These are phyloP conservation scores for Artemisia tridentata DNA, from an alignment of 129 eudicot genomes.

Conservation along the genomic window DNA sequence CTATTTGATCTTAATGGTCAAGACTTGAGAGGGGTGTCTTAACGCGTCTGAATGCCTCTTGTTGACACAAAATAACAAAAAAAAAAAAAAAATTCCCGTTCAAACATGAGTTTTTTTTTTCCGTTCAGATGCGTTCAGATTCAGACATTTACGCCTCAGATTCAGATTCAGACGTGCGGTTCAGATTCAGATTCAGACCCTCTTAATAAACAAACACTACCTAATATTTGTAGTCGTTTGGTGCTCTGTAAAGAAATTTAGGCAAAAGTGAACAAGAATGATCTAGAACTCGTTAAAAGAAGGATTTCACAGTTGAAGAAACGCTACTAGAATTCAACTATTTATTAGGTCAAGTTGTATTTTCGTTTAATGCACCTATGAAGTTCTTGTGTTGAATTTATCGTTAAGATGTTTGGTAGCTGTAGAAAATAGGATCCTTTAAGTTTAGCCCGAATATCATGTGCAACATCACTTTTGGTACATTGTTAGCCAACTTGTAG, in stretches of 20 bases:
- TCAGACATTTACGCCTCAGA: too few species aligned
- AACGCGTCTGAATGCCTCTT: too few species aligned
- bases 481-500: constrained; percentile 16
- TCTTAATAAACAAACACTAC: too few species aligned
- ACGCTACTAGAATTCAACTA: neutral
- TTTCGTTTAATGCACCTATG: neutral
- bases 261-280: constrained; percentile 1
- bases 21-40: too few species aligned
- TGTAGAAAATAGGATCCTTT: constrained; percentile 16
- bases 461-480: constrained; percentile 16
- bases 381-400: constrained; percentile 17
- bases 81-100: too few species aligned
- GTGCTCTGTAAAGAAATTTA: constrained; percentile 4
- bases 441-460: constrained; percentile 11
- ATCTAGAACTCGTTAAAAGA: neutral
- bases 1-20: too few species aligned
- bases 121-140: too few species aligned
- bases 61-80: too few species aligned
- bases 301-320: neutral
- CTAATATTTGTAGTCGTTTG: neutral
- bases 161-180: too few species aligned
- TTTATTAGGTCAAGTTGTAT: neutral
- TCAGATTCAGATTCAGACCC: too few species aligned
- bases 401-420: constrained; percentile 6
- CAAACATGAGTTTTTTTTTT: too few species aligned